Base-by-base conservation (phyloP, 2,329 filamentous ascomycete species). In the Aspergillus tubingensis region DNA sequence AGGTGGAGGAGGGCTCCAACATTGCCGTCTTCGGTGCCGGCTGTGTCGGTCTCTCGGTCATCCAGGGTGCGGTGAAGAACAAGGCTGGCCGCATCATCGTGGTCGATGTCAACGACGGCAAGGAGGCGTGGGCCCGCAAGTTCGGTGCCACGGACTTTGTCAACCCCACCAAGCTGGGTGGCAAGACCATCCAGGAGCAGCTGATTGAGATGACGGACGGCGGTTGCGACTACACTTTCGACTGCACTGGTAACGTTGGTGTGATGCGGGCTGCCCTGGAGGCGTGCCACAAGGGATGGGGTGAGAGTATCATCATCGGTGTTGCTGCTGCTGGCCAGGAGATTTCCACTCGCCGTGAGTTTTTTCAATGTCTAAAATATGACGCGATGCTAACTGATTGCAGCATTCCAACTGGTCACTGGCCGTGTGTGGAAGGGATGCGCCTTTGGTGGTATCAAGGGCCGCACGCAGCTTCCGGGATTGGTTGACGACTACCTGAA, bases 281-380 rank as follows among this genome's bases (percentile, higher is more conserved):
- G 83, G 93, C 95, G 52, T 98, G 93, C 83, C 95, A 99, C 85
- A 99, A 99, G 87, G 95, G 95, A 52, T 99, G 95, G 95, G 95
- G 95, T 72, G 87, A 97, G 85, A 96, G 91, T 76, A 96, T 99
- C 79, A 87, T 99, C 77, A 99, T 99, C 72, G 95, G 95, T 78
- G 95, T 99, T 66, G 94, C 94, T 63, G 94, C 94, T 68, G 94
- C 94, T 61, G 94, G 94, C 55, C 93, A 97, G 81, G 94, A 98
- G 82, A 98, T 98, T 69, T 84, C 89, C 67, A 98, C 94, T 56
- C 86, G 94, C 77, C 93, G 92, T 96, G 83, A 85, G 91, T 88
- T 41, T 53, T 19, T 32, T 44, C 39, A 56, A 8, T 59, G n/a
- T 56, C 3, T 10, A 55, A 57, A 58, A 57, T 5, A 13, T 11